Percentiles rank a stretch among this genome's conserved stretches.
These are phyloP conservation scores for Solanum paucissectum DNA, from an alignment of 257 asterid genomes.

Conservation along the genomic window DNA sequence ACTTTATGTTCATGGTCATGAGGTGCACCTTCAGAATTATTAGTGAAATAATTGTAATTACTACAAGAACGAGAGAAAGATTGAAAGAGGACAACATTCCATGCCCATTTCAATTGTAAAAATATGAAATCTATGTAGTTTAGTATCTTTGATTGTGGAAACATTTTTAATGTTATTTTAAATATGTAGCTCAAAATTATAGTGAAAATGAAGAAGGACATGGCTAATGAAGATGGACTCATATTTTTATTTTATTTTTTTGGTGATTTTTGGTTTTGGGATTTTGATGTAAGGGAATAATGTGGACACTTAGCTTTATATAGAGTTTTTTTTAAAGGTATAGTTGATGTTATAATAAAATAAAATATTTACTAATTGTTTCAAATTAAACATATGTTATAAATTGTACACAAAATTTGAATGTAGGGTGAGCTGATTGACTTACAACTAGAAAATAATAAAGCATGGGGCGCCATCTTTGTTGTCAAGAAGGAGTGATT, in stretches of 20 bases:
- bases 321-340: neutral
- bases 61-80: neutral
- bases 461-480: neutral
- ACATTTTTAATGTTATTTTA: neutral
- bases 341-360: neutral
- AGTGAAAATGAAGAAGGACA: neutral
- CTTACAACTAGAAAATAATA: neutral
- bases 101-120: constrained; percentile 9
- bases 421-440: neutral
- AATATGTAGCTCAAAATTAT: neutral
- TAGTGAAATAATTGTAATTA: neutral
- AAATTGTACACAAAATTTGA: neutral
- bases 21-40: neutral
- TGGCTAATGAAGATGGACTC: neutral
- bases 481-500: neutral
- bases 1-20: neutral
- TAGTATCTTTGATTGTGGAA: neutral
- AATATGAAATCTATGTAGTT: neutral
- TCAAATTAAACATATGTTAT: neutral
- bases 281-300: neutral
- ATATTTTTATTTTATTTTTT: neutral
- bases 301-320: neutral
- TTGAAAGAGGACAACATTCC: neutral
- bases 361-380: no score
- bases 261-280: neutral